Conservation (phyloP, 2,329 filamentous ascomycete genomes). For the Sclerotinia glacialis region DNA sequence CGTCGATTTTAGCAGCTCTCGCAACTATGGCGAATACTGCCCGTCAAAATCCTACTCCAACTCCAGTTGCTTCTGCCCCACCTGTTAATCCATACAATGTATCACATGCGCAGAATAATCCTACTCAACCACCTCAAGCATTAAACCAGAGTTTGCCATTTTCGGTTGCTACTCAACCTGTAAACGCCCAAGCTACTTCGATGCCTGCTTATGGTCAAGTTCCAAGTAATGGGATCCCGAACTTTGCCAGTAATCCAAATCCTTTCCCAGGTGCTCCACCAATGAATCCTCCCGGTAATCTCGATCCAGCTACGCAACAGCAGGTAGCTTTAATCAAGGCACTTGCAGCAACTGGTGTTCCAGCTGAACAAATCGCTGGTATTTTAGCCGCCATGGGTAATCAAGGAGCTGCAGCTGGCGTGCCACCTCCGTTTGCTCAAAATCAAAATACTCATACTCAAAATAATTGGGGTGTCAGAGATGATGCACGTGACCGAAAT, state of each 20-base stretch:
- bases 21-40: slow-evolving; percentile 63
- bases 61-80: slow-evolving; percentile 34
- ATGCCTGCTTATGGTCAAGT: slow-evolving; percentile 36
- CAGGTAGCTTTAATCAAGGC: slow-evolving; percentile 74
- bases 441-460: slow-evolving; percentile 39
- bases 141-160: slow-evolving; percentile 35
- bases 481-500: slow-evolving; percentile 54
- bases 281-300: slow-evolving; percentile 41
- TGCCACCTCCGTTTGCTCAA: slow-evolving; percentile 34
- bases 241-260: slow-evolving; percentile 41
- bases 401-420: slow-evolving; percentile 34
- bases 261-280: slow-evolving; percentile 42
- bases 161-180: slow-evolving; percentile 52
- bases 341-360: slow-evolving; percentile 70
- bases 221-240: slow-evolving; percentile 43
- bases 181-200: slow-evolving; percentile 51
- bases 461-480: slow-evolving; percentile 44
- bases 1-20: slow-evolving; percentile 72
- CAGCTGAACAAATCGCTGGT: slow-evolving; percentile 67
- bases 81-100: slow-evolving; percentile 44
- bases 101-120: slow-evolving; percentile 47
- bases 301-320: slow-evolving; percentile 59
- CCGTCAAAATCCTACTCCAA: slow-evolving; percentile 60
- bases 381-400: slow-evolving; percentile 44
- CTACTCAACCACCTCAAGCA: slow-evolving; percentile 38